phyloP scores from a whole-genome alignment of 2,329 filamentous ascomycete species.

The Penicillium occitanis region DNA sequence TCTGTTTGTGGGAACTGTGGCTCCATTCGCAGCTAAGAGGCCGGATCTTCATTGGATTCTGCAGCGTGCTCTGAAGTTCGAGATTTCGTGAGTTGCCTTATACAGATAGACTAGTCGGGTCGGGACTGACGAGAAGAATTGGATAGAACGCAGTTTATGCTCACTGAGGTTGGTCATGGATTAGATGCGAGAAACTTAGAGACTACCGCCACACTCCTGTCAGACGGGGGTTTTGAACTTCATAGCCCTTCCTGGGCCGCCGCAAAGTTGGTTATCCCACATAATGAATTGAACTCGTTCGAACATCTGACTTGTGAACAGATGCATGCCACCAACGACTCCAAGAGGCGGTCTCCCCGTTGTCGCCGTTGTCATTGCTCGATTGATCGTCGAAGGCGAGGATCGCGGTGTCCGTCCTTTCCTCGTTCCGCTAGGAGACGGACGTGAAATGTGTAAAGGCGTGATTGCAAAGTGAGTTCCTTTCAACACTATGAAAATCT shows the following conservation, averaged over 20 bases:
- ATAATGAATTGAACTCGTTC: neutral
- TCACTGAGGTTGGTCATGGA: slow-evolving; percentile 44
- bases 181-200: slow-evolving; percentile 43
- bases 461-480: slow-evolving; percentile 27
- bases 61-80: slow-evolving; percentile 24
- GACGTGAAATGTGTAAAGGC: slow-evolving; percentile 30
- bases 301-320: neutral
- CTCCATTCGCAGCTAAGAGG: slow-evolving; percentile 20
- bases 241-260: slow-evolving; percentile 34
- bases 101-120: neutral
- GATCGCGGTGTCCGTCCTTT: slow-evolving; percentile 34
- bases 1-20: slow-evolving; percentile 26
- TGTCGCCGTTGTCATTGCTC: slow-evolving; percentile 37
- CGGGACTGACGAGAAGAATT: neutral
- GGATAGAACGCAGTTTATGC: slow-evolving; percentile 37
- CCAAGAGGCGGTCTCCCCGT: slow-evolving; percentile 26
- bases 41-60: slow-evolving; percentile 24
- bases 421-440: slow-evolving; percentile 32
- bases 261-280: slow-evolving; percentile 34
- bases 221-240: slow-evolving; percentile 37
- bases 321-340: slow-evolving; percentile 23
- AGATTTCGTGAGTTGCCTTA: slow-evolving; percentile 25
- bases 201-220: slow-evolving; percentile 38
- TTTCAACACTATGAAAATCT: neutral
- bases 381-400: slow-evolving; percentile 30